Evolutionary conservation across 2,329 filamentous ascomycete species (phyloP).

Genomic region (Dactylellina cionopaga): DNA sequence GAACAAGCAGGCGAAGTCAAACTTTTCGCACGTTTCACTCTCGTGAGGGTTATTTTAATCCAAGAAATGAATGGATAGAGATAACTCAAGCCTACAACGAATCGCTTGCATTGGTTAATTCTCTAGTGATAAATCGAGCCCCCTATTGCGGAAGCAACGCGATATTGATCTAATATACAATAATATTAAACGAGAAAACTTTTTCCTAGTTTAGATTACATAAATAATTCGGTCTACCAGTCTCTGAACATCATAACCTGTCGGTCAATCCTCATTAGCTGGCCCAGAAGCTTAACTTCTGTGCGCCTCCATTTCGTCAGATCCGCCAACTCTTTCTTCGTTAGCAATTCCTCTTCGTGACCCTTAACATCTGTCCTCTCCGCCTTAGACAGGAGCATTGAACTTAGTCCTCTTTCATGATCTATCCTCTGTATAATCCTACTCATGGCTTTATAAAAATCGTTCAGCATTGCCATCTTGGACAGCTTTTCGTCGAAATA

Average conservation of each 20-base stretch:
- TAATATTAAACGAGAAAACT: not conserved
- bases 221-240: conserved; percentile 64
- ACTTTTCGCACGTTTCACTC: too few relatives aligned
- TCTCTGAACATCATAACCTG: conserved; percentile 85
- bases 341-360: conserved; percentile 82
- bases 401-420: conserved; percentile 76
- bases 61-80: too few relatives aligned
- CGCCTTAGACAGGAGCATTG: conserved; percentile 79
- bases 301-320: conserved; percentile 71
- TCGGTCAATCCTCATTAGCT: conserved; percentile 83
- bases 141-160: too few relatives aligned
- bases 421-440: conserved; percentile 82
- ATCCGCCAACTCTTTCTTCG: conserved; percentile 75
- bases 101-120: not conserved
- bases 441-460: conserved; percentile 89
- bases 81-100: not conserved
- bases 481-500: conserved; percentile 49
- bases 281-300: conserved; percentile 77
- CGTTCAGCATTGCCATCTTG: conserved; percentile 70
- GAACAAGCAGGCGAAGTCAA: too few relatives aligned
- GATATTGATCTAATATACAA: conserved; percentile 3
- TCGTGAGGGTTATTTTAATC: too few relatives aligned
- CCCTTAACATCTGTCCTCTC: conserved; percentile 87
- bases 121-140: too few relatives aligned
- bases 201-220: too few relatives aligned